Evolutionary conservation across 1,284 basidiomycete species (phyloP).

Genomic region (Trichosporon asahii): DNA sequence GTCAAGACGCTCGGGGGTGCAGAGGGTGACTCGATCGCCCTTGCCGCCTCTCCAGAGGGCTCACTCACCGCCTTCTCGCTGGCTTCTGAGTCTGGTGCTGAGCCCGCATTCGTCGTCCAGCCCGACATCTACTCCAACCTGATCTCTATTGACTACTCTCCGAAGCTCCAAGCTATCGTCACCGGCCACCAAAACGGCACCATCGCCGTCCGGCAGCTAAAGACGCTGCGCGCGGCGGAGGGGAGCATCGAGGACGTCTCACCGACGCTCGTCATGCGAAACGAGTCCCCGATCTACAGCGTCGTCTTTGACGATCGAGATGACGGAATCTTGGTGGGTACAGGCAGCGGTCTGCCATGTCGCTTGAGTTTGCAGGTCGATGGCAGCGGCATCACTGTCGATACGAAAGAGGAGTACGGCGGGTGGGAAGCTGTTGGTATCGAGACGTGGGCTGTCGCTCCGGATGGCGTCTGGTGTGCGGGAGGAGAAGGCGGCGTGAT

Average conservation of each 20-base stretch:
- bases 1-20: conserved; percentile 24
- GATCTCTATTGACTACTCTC: conserved; percentile 58
- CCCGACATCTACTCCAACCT: conserved; percentile 50
- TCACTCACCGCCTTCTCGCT: conserved; percentile 55
- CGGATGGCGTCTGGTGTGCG: conserved; percentile 42
- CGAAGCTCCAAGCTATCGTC: conserved; percentile 56
- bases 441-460: conserved; percentile 35
- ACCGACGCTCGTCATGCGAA: conserved; percentile 56
- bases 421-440: conserved; percentile 49
- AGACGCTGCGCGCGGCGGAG: conserved; percentile 51
- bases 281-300: conserved; percentile 60
- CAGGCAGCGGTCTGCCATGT: conserved; percentile 46
- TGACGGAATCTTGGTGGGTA: conserved; percentile 38
- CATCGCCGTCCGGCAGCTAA: conserved; percentile 58
- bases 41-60: conserved; percentile 60
- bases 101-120: conserved; percentile 40
- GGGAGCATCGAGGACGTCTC: neutral
- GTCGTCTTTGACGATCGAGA: conserved; percentile 47
- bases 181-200: conserved; percentile 65
- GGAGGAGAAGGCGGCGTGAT: conserved; percentile 41
- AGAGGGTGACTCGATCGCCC: conserved; percentile 26
- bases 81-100: conserved; percentile 54
- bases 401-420: conserved; percentile 43
- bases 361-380: conserved; percentile 25
- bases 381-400: conserved; percentile 16